These are phyloP conservation scores for Zymoseptoria passerinii DNA, from an alignment of 2,329 filamentous ascomycete species.

Conservation along the genomic window DNA sequence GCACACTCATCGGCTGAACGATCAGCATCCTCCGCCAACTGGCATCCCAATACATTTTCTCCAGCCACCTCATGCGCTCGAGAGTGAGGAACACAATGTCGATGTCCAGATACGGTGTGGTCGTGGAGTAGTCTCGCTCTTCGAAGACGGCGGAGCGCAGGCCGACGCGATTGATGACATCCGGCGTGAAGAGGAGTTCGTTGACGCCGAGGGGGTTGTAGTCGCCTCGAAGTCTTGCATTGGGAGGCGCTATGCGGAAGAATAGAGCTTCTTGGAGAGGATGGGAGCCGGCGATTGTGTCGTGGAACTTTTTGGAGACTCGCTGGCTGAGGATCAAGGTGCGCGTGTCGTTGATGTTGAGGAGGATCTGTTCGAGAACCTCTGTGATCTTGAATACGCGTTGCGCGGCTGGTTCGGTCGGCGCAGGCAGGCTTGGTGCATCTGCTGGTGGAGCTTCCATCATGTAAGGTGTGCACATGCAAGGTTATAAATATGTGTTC, in stretches of 20 bases:
- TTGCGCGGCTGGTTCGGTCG: neutral
- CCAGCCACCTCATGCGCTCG: neutral
- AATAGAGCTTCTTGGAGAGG: constrained; percentile 17
- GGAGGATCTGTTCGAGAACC: constrained; percentile 7
- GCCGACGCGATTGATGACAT: neutral
- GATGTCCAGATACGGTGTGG: neutral
- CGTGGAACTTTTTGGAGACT: constrained; percentile 11
- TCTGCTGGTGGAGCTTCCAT: neutral
- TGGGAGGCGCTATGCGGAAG: neutral
- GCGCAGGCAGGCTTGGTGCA: neutral
- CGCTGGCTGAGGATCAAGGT: constrained; percentile 15
- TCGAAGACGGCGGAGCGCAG: neutral
- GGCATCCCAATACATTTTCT: neutral
- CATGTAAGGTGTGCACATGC: too few species aligned
- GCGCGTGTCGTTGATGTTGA: constrained; percentile 10
- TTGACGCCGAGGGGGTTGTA: too few species aligned
- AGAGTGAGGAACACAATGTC: neutral
- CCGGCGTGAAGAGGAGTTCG: neutral
- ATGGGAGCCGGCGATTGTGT: constrained; percentile 10
- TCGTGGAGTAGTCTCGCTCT: neutral
- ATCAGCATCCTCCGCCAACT: neutral
- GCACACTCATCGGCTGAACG: neutral
- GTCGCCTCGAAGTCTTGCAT: too few species aligned
- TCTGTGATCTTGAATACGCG: constrained; percentile 1
- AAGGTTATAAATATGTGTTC: too few species aligned